These are phyloP conservation scores for Tulasnella sp. DNA, from an alignment of 768 basidiomycete genomes.

Conservation along the genomic window DNA sequence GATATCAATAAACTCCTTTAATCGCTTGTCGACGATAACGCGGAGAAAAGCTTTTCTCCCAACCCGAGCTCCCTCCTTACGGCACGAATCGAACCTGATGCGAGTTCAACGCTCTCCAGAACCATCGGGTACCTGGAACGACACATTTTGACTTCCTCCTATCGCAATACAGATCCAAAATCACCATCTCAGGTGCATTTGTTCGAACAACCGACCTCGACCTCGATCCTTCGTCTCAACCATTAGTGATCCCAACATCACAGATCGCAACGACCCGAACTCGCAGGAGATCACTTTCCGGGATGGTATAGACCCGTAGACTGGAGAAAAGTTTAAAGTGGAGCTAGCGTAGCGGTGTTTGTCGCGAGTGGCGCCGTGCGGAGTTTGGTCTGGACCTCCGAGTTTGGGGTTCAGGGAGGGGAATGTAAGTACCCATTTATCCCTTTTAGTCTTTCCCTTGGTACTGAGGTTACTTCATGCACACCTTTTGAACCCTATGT, in stretches of 20 bases:
- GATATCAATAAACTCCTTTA: no score
- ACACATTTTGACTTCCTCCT: constrained; percentile 26
- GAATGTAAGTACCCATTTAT: constrained; percentile 42
- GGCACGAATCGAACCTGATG: no score
- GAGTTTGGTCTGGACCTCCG: constrained; percentile 52
- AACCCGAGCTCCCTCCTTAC: no score
- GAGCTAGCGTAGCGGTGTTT: constrained; percentile 59
- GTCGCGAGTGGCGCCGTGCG: constrained; percentile 34
- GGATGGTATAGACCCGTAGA: constrained; percentile 59
- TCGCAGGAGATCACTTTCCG: constrained; percentile 49
- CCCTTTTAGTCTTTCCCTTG: constrained; percentile 23
- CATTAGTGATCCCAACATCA: constrained; percentile 38
- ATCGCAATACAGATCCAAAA: constrained; percentile 39
- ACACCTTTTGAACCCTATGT: no score
- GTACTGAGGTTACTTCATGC: neutral
- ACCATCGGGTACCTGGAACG: no score
- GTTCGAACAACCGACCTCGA: constrained; percentile 38
- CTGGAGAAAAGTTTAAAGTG: constrained; percentile 50
- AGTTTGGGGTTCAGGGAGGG: constrained; percentile 59
- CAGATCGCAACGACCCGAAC: constrained; percentile 45
- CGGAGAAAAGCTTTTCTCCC: no score
- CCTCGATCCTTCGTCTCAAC: constrained; percentile 59
- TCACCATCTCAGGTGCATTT: constrained; percentile 47
- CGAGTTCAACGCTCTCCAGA: no score
- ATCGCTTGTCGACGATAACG: no score